phyloP scores from a whole-genome alignment of 257 asterid genomes.

The Perilla frutescens region DNA sequence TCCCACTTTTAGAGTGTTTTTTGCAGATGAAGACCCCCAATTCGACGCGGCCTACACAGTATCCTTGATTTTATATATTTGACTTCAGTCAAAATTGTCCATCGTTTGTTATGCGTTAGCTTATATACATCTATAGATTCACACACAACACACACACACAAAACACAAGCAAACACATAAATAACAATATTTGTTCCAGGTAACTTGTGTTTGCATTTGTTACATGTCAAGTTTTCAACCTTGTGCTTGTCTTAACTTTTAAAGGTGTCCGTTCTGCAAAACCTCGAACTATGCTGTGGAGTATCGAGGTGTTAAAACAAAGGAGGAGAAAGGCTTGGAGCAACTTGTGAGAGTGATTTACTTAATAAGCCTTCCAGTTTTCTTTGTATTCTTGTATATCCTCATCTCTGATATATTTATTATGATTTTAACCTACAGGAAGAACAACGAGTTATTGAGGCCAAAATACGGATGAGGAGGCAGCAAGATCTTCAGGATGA shows the following conservation, averaged over 20 bases:
- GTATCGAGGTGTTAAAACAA: constrained; percentile 89
- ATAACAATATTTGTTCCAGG: not conserved
- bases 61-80: constrained; percentile 56
- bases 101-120: not conserved
- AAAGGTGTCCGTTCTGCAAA: constrained; percentile 96
- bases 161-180: not conserved
- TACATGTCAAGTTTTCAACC: constrained; percentile 11
- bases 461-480: constrained; percentile 96
- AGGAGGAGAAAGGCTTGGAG: constrained; percentile 94
- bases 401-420: constrained; percentile 21
- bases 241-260: constrained; percentile 50
- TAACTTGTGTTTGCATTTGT: constrained; percentile 7
- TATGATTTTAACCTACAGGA: constrained; percentile 55
- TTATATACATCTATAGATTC: not conserved
- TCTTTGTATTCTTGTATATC: constrained; percentile 15
- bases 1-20: constrained; percentile 75
- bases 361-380: not conserved
- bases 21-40: constrained; percentile 98
- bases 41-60: constrained; percentile 94
- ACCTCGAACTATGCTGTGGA: constrained; percentile 92
- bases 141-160: not conserved
- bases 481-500: constrained; percentile 93
- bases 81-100: not conserved
- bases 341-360: constrained; percentile 71
- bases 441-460: constrained; percentile 97